Percentiles rank a stretch among this genome's conserved stretches.
Conservation (phyloP, 2,329 filamentous ascomycete species). For the Trichophyton schoenleinii region DNA sequence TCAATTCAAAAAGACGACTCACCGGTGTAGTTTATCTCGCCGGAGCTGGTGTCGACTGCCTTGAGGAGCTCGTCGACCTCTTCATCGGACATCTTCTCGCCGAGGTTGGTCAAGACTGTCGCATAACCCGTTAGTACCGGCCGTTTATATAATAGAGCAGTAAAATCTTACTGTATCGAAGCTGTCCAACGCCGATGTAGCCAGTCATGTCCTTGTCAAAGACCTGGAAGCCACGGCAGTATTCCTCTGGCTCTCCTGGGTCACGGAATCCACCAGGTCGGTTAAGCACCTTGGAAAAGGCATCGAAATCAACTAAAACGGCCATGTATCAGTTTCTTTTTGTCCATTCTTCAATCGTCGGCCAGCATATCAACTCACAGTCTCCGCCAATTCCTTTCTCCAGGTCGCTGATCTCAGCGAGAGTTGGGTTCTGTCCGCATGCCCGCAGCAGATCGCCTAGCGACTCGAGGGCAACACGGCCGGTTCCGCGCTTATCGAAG, state of each 20-base stretch:
- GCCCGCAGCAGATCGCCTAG: conserved; percentile 90
- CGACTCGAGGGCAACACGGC: conserved; percentile 72
- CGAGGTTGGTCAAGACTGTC: conserved; percentile 79
- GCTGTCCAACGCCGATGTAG: conserved; percentile 92
- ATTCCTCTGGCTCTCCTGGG: conserved; percentile 93
- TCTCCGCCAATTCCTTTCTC: conserved; percentile 82
- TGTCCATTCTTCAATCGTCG: not conserved
- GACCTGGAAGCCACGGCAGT: conserved; percentile 96
- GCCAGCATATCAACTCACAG: conserved; percentile 50
- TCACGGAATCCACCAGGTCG: conserved; percentile 96
- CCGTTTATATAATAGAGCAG: not conserved
- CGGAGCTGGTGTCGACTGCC: conserved; percentile 88
- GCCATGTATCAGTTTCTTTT: not conserved
- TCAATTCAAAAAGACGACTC: conserved; percentile 30
- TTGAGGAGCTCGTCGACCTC: conserved; percentile 98
- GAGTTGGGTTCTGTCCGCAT: conserved; percentile 94
- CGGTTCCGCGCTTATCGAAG: conserved; percentile 98
- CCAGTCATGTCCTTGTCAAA: conserved; percentile 99
- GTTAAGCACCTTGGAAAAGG: conserved; percentile 93
- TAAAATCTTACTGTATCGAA: conserved; percentile 62
- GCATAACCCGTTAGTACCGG: not conserved
- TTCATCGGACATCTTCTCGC: conserved; percentile 98
- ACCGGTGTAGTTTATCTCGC: conserved; percentile 97
- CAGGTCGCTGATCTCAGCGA: conserved; percentile 81
- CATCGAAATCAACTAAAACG: conserved; percentile 80